Base-by-base conservation (phyloP, 768 basidiomycete genomes). In the Xerocomus brunneocitrinus region DNA sequence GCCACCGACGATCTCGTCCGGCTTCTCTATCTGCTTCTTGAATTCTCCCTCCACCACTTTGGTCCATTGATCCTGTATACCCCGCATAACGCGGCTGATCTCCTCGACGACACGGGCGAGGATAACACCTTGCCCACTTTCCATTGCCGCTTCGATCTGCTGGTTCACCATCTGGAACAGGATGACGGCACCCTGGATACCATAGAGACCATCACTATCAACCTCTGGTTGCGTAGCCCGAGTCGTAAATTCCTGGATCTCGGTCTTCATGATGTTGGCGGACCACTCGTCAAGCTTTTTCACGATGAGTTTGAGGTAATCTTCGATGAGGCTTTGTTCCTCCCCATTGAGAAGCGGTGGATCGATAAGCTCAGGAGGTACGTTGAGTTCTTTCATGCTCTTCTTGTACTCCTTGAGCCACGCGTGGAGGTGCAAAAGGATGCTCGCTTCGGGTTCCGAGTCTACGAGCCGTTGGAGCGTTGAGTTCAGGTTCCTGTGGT, bases 141-240 rank as follows among this genome's bases (percentile, higher is more conserved):
- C 97, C 58, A 89, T 87, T 8, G 95, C 95, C 14, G 93, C 79
- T 64, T 98, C 95, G 53, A 93, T 80, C 70, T 98, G 95, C 70
- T 95, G 92, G 70, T 95, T 98, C 61, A 98, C 87, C 88, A 98
- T 94, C 72, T 97, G 91, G 79, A 98, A 98, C 56, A 99, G 77
- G 63, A 98, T 97, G 48, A 95, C 83, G 16, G 95, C 87, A 40
- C 95, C 90, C 66, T 97, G 90, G 55, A 86, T 88, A 19, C 90
- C 90, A 66, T 98, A 98, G 57, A 88, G 75, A 13, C 91, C 92
- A 54, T 98, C 93, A 50, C 82, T 82, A 64, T 94, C 91, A 43
- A 88, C 71, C 70, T 98, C 95, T 3, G 94, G 95, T 25, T 91
- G 90, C 60, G 88, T 83, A 32, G 84, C 80, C 19, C 97, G 82